A percentile compares a stretch with the other conserved stretches of the same genome.
These are phyloP conservation scores for Fusarium liriodendri DNA, from an alignment of 2,329 filamentous ascomycete genomes.

Conservation along the genomic window DNA sequence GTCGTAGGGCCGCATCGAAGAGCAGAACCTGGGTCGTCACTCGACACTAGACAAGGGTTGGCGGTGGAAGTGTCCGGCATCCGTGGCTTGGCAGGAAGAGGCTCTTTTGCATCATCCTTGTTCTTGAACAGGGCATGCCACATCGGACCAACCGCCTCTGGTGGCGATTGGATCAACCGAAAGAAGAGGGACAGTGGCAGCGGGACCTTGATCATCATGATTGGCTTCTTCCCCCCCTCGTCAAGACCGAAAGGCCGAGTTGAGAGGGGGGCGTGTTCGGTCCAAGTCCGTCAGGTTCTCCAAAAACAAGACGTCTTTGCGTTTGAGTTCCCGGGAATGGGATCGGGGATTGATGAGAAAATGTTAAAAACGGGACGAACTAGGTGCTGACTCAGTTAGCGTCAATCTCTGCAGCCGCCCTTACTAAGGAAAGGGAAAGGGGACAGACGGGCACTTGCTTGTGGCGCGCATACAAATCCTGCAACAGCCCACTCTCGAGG, in stretches of 20 bases:
- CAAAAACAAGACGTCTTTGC: not conserved
- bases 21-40: conserved; percentile 5
- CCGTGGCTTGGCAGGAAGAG: conserved; percentile 20
- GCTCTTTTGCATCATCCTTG: conserved; percentile 23
- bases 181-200: not conserved
- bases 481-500: not conserved
- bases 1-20: conserved; percentile 9
- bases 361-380: conserved; percentile 20
- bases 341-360: not conserved
- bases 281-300: conserved; percentile 1
- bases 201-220: not conserved
- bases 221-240: not conserved
- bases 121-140: not conserved
- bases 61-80: conserved; percentile 16
- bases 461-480: not conserved
- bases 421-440: conserved; percentile 9
- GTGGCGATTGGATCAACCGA: conserved; percentile 2
- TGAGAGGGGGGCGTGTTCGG: not conserved
- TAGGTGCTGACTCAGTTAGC: conserved; percentile 7
- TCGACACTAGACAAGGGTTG: conserved; percentile 11
- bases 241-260: not conserved
- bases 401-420: conserved; percentile 15
- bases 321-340: not conserved
- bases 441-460: conserved; percentile 3
- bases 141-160: not conserved